Evolutionary conservation across 768 basidiomycete species (phyloP).

Genomic region (Clitopilus passeckerianus): DNA sequence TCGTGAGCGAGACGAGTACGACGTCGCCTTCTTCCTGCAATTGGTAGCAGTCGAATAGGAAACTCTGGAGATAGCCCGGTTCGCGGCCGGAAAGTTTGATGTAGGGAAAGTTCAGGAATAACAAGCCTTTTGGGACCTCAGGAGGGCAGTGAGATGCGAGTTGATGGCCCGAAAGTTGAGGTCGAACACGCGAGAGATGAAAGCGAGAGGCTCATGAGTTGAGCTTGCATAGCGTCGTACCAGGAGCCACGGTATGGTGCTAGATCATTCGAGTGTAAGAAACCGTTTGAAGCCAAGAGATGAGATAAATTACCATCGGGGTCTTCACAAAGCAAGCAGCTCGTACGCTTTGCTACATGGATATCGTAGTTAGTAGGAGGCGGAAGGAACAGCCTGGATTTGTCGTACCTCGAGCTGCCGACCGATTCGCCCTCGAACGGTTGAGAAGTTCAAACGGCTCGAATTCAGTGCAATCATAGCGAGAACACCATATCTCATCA

Average conservation of each 20-base stretch:
- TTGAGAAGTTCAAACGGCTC: background rate
- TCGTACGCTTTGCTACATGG: background rate
- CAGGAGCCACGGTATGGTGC: background rate
- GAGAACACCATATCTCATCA: background rate
- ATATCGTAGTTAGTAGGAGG: background rate
- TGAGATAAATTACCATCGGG: background rate
- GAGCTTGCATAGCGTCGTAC: background rate
- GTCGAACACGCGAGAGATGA: background rate
- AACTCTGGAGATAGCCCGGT: background rate
- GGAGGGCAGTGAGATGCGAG: background rate
- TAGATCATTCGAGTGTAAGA: background rate
- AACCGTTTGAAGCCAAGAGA: background rate
- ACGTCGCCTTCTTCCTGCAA: background rate
- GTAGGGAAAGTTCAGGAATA: background rate
- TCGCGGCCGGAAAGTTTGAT: background rate
- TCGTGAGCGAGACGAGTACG: background rate
- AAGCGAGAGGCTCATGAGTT: background rate
- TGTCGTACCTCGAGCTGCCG: background rate
- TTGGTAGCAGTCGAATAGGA: background rate
- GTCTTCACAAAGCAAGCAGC: background rate
- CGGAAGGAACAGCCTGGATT: too few relatives aligned
- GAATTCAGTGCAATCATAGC: background rate
- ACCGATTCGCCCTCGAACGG: background rate
- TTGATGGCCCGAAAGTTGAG: background rate
- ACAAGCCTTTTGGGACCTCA: background rate